Percentiles rank a stretch among this genome's conserved stretches.
Evolutionary conservation across 129 eudicot species (phyloP).

Genomic region (Glebionis coronaria): DNA sequence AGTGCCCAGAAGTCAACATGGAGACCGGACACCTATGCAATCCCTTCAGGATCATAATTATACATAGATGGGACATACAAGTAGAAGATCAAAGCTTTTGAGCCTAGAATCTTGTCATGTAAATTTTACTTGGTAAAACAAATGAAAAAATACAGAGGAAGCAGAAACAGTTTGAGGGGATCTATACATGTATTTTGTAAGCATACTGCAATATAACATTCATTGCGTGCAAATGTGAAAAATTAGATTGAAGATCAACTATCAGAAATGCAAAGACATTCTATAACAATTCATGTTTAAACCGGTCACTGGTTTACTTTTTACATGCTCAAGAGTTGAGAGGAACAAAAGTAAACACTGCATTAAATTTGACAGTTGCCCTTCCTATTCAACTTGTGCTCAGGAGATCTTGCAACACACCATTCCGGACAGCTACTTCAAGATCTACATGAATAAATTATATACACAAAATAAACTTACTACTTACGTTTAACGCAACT

Average conservation of each 20-base stretch:
- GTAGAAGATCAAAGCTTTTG: slow-evolving; percentile 14
- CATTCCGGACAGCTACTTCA: slow-evolving; percentile 49
- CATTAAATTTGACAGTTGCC: slow-evolving; percentile 18
- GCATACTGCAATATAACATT: too few relatives aligned
- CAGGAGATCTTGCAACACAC: slow-evolving; percentile 60
- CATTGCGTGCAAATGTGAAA: too few relatives aligned
- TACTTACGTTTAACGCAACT: not conserved
- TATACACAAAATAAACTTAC: not conserved
- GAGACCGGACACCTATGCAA: slow-evolving; percentile 55
- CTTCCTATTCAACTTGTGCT: slow-evolving; percentile 33
- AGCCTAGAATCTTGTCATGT: slow-evolving; percentile 18
- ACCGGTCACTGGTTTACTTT: slow-evolving; percentile 23
- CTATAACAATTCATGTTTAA: slow-evolving; percentile 21
- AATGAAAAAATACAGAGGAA: not conserved
- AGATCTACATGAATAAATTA: slow-evolving; percentile 48
- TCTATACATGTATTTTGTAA: too few relatives aligned
- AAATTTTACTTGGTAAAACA: slow-evolving; percentile 19
- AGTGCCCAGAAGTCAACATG: slow-evolving; percentile 71
- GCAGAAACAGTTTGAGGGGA: not conserved
- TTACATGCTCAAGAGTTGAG: slow-evolving; percentile 9
- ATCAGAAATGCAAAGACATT: not conserved
- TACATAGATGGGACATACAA: slow-evolving; percentile 20
- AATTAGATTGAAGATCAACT: too few relatives aligned
- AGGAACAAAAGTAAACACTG: slow-evolving; percentile 24
- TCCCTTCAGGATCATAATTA: slow-evolving; percentile 37